Base-by-base conservation (phyloP, 345 rosid genomes). In the Odontarrhena argentea region DNA sequence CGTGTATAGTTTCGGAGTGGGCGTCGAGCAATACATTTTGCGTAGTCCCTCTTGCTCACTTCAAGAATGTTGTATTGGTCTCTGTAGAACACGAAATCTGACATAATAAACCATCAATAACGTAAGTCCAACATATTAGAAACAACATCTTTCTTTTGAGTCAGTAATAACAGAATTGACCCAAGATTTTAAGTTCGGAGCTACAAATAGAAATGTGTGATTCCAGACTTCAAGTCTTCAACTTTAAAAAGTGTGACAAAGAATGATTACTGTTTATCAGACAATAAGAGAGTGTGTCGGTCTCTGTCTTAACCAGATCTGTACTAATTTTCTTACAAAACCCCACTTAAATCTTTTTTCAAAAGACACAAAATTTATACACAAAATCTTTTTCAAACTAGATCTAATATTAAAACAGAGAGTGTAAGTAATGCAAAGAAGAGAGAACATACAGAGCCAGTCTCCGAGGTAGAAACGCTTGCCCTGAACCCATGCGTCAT, bases 61-160 rank as follows among this genome's bases (percentile, higher is more conserved):
- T 94, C 97, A 5, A 94, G 83, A 51, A 94, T 81, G 44, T 85
- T 80, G 86, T 76, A 75, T 67, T 94, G 96, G 85, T 91, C 82
- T 79, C 97, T 85, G 69, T 91, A 96, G 34, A 87, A 91, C 65
- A 88, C 96, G 34, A 94, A 94, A 80, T 72, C 99, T 94, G 78
- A 43, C 9, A 18, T 18, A 18, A 18, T 18, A 18, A 18, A 18
- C 37, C 4, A 32, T 4, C 4, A 46, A 55, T 50, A 28, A 8
- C 65, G 28, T 18, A 32, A 59, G 5, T 28, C 56, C 63, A 38
- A 44, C 22, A 18, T 12, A 10, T 11, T 7, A 18, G 22, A 18
- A 18, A 18, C 22, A 18, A 18, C 22, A 18, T 18, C 22, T 18
- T 18, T 18, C 22, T 18, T 18, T 18, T 18, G 22, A 13, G 24